Percentiles rank a stretch among this genome's conserved stretches.
Conservation (phyloP, 306 rosid genomes). For the Inga laurina region DNA sequence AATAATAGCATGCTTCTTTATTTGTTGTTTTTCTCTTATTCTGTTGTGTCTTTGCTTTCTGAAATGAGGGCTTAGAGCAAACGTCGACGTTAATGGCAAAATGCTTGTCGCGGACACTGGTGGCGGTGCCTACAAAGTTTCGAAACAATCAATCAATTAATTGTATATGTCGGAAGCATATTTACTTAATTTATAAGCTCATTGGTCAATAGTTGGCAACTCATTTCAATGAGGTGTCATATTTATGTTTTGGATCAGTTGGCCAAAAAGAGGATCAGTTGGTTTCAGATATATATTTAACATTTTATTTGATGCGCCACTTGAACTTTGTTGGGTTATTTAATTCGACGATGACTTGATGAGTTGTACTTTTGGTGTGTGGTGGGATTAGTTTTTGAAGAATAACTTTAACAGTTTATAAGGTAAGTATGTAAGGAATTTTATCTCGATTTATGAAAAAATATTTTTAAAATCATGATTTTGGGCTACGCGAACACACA, state of each 20-base stretch:
- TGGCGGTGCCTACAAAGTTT: not conserved
- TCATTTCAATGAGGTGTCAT: not conserved
- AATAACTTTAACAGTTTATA: too few relatives aligned
- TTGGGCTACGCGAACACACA: too few relatives aligned
- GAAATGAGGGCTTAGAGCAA: conserved; percentile 1
- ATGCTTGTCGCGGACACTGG: not conserved
- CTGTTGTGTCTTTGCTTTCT: not conserved
- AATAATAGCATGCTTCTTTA: conserved; percentile 12
- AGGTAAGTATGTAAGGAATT: too few relatives aligned
- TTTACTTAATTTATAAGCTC: not conserved
- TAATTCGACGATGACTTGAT: not conserved
- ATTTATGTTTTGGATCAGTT: not conserved
- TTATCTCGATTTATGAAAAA: too few relatives aligned
- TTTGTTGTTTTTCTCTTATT: not conserved
- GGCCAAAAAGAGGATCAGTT: not conserved
- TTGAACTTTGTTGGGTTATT: not conserved
- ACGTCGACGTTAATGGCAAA: not conserved
- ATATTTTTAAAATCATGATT: too few relatives aligned
- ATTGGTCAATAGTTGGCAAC: not conserved
- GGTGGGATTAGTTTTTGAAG: fast-evolving
- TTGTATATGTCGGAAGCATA: not conserved
- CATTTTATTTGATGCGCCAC: not conserved
- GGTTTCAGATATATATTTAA: not conserved
- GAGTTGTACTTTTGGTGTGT: not conserved
- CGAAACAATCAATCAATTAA: not conserved